Evolutionary conservation across 139 green algal species (phyloP).

Genomic region (Zygnema circumcarinatum): DNA sequence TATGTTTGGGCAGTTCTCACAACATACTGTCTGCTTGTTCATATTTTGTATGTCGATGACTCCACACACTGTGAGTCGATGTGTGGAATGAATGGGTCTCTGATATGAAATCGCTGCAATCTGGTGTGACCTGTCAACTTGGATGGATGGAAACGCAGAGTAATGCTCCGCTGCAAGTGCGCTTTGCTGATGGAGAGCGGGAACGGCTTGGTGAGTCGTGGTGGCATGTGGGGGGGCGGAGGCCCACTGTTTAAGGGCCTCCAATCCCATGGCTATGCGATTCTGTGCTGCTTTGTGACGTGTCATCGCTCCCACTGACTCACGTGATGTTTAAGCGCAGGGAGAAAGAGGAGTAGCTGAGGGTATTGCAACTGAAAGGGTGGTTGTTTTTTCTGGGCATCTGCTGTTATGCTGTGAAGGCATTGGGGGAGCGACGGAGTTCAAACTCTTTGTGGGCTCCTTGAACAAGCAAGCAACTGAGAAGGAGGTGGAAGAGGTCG

Average conservation of each 20-base stretch:
- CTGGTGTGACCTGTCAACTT: background rate
- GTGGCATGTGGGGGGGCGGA: background rate
- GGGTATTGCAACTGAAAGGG: no score
- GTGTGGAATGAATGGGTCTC: background rate
- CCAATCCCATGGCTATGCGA: background rate
- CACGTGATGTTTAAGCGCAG: no score
- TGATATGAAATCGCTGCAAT: background rate
- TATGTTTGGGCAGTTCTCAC: conserved; percentile 37
- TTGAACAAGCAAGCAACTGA: conserved; percentile 19
- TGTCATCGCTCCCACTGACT: no score
- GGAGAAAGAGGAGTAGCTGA: no score
- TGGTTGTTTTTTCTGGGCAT: background rate
- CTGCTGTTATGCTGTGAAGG: background rate
- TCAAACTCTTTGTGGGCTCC: conserved; percentile 63
- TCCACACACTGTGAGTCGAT: background rate
- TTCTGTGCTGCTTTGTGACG: background rate
- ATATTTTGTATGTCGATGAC: no score
- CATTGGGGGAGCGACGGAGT: conserved; percentile 47
- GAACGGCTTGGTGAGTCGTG: conserved; percentile 54
- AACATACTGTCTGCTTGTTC: background rate
- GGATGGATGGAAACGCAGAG: conserved; percentile 33
- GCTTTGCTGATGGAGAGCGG: conserved; percentile 56
- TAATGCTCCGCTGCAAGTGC: conserved; percentile 47
- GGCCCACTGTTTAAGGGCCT: background rate
- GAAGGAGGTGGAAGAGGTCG: conserved; percentile 33